Evolutionary conservation across 2,329 filamentous ascomycete genomes (phyloP).

Genomic region (Nigrograna mackinnonii): DNA sequence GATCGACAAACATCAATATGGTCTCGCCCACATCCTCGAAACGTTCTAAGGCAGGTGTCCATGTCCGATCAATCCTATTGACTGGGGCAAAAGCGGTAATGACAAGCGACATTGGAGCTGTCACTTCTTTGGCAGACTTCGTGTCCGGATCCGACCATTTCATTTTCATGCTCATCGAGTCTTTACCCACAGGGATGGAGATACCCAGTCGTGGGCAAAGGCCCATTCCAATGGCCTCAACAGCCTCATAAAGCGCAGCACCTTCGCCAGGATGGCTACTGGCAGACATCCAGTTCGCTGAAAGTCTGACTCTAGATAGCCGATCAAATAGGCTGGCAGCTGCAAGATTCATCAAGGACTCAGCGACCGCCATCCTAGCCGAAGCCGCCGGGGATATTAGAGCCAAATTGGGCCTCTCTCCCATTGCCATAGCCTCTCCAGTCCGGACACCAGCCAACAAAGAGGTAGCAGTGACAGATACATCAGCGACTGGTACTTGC

Average conservation of each 20-base stretch:
- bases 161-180: constrained; percentile 99
- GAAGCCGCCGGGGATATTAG: constrained; percentile 89
- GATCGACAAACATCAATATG: constrained; percentile 86
- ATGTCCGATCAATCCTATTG: constrained; percentile 80
- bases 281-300: constrained; percentile 99
- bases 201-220: constrained; percentile 89
- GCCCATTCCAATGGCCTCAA: constrained; percentile 89
- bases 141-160: constrained; percentile 78
- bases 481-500: constrained; percentile 93
- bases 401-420: constrained; percentile 86
- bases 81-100: constrained; percentile 91
- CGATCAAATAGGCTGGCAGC: constrained; percentile 76
- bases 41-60: constrained; percentile 87
- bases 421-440: constrained; percentile 98
- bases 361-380: constrained; percentile 93
- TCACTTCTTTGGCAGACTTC: constrained; percentile 78
- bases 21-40: constrained; percentile 88
- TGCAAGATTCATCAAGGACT: constrained; percentile 90
- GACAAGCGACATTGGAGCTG: constrained; percentile 86
- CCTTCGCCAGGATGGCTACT: constrained; percentile 91
- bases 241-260: constrained; percentile 89
- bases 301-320: constrained; percentile 80
- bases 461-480: constrained; percentile 86
- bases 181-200: constrained; percentile 94
- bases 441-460: constrained; percentile 72